A percentile compares a stretch with the other conserved stretches of the same genome.
These are phyloP conservation scores for Russula sp. DNA, from an alignment of 768 basidiomycete species.

Conservation along the genomic window DNA sequence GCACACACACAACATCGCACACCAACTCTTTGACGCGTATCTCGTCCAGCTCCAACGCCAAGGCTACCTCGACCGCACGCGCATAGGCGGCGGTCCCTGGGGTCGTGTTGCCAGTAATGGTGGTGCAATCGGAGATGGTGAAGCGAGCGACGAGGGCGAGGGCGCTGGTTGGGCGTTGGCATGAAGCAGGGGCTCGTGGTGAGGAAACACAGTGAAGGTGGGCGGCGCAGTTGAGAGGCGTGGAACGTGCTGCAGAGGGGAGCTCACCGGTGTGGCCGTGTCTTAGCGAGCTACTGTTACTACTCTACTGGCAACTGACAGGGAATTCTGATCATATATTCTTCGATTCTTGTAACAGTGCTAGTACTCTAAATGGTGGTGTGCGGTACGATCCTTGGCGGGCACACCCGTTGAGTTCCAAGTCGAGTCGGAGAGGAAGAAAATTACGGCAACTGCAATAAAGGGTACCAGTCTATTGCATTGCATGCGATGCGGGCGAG, in stretches of 20 bases:
- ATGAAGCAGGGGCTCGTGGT: conserved; percentile 17
- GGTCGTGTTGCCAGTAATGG: background rate
- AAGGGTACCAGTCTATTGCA: too few species aligned
- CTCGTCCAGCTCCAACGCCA: conserved; percentile 59
- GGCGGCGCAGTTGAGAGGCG: conserved; percentile 43
- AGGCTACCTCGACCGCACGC: conserved; percentile 68
- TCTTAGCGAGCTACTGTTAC: too few species aligned
- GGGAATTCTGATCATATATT: too few species aligned
- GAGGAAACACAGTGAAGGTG: conserved; percentile 32
- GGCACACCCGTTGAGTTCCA: too few species aligned
- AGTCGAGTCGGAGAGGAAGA: too few species aligned
- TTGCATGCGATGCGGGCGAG: too few species aligned
- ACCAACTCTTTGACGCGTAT: conserved; percentile 56
- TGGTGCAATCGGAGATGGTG: background rate
- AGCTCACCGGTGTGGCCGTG: conserved; percentile 36
- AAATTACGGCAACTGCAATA: too few species aligned
- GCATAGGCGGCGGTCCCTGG: conserved; percentile 33
- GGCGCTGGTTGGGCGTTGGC: conserved; percentile 21
- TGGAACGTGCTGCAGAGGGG: conserved; percentile 62
- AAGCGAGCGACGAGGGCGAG: conserved; percentile 15
- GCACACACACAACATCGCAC: conserved; percentile 42
- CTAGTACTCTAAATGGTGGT: too few species aligned
- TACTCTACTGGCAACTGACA: too few species aligned
- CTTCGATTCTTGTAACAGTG: too few species aligned
- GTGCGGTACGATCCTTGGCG: too few species aligned